Conservation (phyloP, 2,329 filamentous ascomycete genomes). For the Xylariales sp. region DNA sequence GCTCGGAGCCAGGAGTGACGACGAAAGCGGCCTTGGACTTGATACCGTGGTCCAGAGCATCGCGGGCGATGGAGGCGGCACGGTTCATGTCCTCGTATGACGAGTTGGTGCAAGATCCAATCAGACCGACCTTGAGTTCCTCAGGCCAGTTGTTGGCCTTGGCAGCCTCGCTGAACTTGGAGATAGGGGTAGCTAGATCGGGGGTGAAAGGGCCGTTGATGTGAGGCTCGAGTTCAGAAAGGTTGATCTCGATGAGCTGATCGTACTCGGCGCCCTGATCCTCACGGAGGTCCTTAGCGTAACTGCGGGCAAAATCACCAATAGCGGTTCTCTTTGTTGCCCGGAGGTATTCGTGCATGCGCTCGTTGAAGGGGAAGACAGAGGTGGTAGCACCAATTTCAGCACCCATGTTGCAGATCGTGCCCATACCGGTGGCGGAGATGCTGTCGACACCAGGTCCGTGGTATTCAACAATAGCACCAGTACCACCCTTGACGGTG, state of each 20-base stretch:
- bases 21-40: slow-evolving; percentile 95
- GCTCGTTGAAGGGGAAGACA: slow-evolving; percentile 96
- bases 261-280: slow-evolving; percentile 96
- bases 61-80: slow-evolving; percentile 88
- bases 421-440: slow-evolving; percentile 88
- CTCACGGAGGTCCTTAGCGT: slow-evolving; percentile 85
- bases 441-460: slow-evolving; percentile 77
- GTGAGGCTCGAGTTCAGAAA: slow-evolving; percentile 93
- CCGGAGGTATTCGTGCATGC: slow-evolving; percentile 94
- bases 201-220: slow-evolving; percentile 99
- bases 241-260: slow-evolving; percentile 94
- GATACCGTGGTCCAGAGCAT: slow-evolving; percentile 90
- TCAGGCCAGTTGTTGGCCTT: slow-evolving; percentile 96
- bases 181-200: slow-evolving; percentile 96
- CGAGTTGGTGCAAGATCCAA: slow-evolving; percentile 97
- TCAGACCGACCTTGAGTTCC: slow-evolving; percentile 95
- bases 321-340: slow-evolving; percentile 93
- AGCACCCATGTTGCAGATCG: slow-evolving; percentile 78
- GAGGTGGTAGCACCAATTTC: slow-evolving; percentile 90
- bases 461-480: slow-evolving; percentile 84
- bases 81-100: slow-evolving; percentile 91
- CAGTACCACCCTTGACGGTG: slow-evolving; percentile 98
- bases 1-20: slow-evolving; percentile 95
- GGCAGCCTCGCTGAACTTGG: slow-evolving; percentile 94
- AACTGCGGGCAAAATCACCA: slow-evolving; percentile 86